Percentiles rank a stretch among this genome's conserved stretches.
phyloP scores from a whole-genome alignment of 805 yeast genomes.

The Saturnispora sekii region DNA sequence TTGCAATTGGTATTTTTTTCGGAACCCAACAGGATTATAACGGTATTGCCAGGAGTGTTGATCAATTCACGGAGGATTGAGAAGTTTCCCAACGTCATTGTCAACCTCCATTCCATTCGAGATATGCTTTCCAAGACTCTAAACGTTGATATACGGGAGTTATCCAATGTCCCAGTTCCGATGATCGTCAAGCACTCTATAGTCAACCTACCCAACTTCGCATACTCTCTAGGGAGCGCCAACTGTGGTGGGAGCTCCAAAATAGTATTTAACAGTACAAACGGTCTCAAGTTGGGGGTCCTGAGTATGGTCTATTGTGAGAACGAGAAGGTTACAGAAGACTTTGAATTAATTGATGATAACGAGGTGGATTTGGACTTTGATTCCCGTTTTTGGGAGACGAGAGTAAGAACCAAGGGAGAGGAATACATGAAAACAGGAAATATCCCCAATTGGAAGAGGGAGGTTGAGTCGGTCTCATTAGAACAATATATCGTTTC shows the following conservation, averaged over 20 bases:
- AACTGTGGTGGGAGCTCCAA: background rate
- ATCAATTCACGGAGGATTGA: background rate
- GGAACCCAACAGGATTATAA: background rate
- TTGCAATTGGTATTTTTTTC: background rate
- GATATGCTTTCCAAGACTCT: background rate
- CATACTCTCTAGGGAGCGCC: background rate
- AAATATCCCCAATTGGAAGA: background rate
- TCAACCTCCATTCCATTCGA: background rate
- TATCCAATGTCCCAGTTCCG: constrained; percentile 1
- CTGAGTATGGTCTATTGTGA: constrained; percentile 2
- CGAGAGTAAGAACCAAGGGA: background rate
- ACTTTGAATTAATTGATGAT: constrained; percentile 2
- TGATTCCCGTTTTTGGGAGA: background rate
- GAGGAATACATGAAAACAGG: background rate
- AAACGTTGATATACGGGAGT: background rate
- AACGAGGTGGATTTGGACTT: background rate
- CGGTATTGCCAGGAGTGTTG: background rate
- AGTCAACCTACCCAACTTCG: background rate
- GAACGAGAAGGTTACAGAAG: constrained; percentile 1
- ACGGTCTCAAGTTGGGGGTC: background rate
- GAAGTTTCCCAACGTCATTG: constrained; percentile 1
- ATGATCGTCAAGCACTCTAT: background rate
- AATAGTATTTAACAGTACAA: background rate
- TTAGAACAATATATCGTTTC: constrained; percentile 5
- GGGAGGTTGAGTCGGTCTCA: background rate